Evolutionary conservation across 768 basidiomycete genomes (phyloP).

Genomic region (Mycena maculata): DNA sequence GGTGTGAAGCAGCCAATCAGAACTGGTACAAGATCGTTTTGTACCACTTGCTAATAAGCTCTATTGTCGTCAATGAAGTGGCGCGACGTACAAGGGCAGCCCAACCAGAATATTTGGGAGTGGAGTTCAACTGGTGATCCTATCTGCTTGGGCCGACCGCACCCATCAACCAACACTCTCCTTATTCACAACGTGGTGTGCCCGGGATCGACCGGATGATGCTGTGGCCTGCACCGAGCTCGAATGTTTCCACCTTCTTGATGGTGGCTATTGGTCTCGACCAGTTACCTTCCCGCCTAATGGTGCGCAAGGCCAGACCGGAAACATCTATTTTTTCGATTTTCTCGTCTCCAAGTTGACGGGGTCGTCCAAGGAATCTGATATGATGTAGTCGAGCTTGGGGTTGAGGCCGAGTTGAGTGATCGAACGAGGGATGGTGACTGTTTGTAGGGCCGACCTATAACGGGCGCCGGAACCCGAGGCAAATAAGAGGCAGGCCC

Average conservation of each 20-base stretch:
- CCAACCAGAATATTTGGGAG: neutral
- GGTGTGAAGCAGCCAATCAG: too few species aligned
- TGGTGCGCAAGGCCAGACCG: too few species aligned
- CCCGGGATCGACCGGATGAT: neutral
- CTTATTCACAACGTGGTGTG: constrained; percentile 61
- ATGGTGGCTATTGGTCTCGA: too few species aligned
- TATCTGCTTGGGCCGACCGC: neutral
- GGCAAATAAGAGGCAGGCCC: too few species aligned
- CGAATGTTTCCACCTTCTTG: too few species aligned
- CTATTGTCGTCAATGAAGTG: too few species aligned
- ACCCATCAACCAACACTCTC: constrained; percentile 73
- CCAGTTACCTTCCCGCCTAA: too few species aligned
- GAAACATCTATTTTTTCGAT: too few species aligned
- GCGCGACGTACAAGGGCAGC: neutral
- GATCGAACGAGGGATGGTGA: neutral
- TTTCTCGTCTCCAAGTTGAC: neutral
- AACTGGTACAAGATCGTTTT: too few species aligned
- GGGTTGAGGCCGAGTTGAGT: neutral
- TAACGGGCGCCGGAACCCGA: neutral
- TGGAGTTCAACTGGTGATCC: neutral
- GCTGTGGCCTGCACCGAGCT: neutral
- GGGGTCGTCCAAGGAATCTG: neutral
- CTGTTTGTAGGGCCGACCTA: constrained; percentile 8
- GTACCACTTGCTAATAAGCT: too few species aligned
- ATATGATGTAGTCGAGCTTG: constrained; percentile 10